Evolutionary conservation across 768 basidiomycete species (phyloP), one percentile per base, ranked within the genome.

Genomic region (Macrolepiota dolichaula): DNA sequence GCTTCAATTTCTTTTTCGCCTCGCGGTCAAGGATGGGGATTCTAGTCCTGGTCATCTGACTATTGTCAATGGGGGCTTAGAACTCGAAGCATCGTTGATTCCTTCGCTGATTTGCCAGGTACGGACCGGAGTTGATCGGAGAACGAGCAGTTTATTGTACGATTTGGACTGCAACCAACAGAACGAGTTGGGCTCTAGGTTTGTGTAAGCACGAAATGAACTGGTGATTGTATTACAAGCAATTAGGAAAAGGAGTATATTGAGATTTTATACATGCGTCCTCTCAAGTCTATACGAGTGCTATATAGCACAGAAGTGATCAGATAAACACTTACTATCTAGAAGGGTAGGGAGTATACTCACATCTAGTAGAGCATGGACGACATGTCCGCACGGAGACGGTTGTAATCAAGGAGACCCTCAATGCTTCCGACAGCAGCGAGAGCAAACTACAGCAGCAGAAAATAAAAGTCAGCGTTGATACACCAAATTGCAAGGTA

Each of bases 391-490:
- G 85, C 74, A 61, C 91, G 89, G 69, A 92, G 82, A 69, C 96
- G 92, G 78, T 89, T 92, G 80, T 98, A 98, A 75, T 98, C 96
- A 50, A 96, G 79, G 44, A 98, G 83, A 70, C 96, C 95, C 66
- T 99, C 97, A 61, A 90, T 83, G 66, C 85, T 88, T 62, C 96
- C 96, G 61, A 95, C 77, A 59, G 96, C 96, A 52, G 96, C 93
- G 47, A 98, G 74, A 2, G 94, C 88, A 65, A 95, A 22, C 59
- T 61, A 22, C n/a, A 27, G 79, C 89, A 92, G 36, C 6, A 1
- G 47, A 32, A 53, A 19, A 65, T 25, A 29, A 63, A 36, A 56
- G 63, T 56, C 53, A 56, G 55, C 59, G n/a, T n/a, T n/a, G n/a
- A 70, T 32, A 44, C 51, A 42, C 38, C 29, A 38, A 15, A 60